Evolutionary conservation across 768 basidiomycete genomes (phyloP), one percentile per base, ranked within the genome.

Genomic region (Lentinus brumalis): DNA sequence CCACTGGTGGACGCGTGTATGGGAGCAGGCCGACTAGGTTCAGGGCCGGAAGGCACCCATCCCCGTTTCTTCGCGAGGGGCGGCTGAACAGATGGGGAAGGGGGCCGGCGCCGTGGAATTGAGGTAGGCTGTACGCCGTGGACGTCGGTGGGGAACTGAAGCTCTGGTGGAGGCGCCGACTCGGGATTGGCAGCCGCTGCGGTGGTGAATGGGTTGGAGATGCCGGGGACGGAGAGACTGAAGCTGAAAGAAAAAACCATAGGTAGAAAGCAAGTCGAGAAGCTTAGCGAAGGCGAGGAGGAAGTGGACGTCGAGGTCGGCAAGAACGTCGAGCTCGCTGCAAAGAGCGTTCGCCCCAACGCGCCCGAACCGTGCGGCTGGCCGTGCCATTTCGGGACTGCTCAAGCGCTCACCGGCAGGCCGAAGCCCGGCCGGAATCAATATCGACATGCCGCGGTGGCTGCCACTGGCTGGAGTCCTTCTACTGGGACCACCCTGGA

Each of bases 181-280:
- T 49, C 32, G 32, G 47, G 12, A 30, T 18, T n/a, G 29, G 57
- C 49, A 56, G 66, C 44, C 26, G 66, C 41, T 62, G 42, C 31
- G 51, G 60, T 52, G 61, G 79, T 69, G 73, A 91, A 91, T 9
- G 89, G 89, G 67, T 90, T 91, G 29, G 78, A 72, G 54, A 89
- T 68, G 6, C 87, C 88, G 5, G 89, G 86, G 12, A 88, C 83
- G 39, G 79, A 71, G 61, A 91, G 79, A 15, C 72, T 83, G 78
- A 92, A 92, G 53, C 88, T 89, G 70, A 92, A 92, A 12, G 88
- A 83, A 67, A 90, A 91, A 11, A 66, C 65, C 67, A 71, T 69
- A 32, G 41, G 50, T 46, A 51, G 42, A 51, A 38, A 26, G 42
- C 35, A 40, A 45, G 39, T 41, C 31, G 5, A 14, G 39, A 26